Evolutionary conservation across 140 eudicot species (phyloP).

Genomic region (Bidens hawaiensis): DNA sequence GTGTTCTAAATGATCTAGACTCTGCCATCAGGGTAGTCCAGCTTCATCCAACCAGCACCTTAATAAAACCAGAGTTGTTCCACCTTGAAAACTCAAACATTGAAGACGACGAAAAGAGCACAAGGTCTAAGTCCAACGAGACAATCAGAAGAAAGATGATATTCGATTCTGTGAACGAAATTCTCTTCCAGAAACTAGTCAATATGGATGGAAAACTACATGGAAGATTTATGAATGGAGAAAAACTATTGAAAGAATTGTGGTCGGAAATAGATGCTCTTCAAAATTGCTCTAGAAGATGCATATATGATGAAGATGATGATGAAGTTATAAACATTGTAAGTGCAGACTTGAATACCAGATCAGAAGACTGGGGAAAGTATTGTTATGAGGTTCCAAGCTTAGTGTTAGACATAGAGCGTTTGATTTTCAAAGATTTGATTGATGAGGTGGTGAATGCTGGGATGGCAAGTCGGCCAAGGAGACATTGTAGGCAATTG

Average conservation of each 20-base stretch:
- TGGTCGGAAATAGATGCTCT: slow-evolving; percentile 52
- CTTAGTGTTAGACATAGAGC: slow-evolving; percentile 79
- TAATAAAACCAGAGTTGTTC: slow-evolving; percentile 65
- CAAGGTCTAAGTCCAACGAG: slow-evolving; percentile 23
- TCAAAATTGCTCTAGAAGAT: slow-evolving; percentile 31
- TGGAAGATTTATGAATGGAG: slow-evolving; percentile 30
- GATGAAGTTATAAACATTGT: slow-evolving; percentile 49
- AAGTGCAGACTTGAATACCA: slow-evolving; percentile 51
- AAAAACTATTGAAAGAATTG: slow-evolving; percentile 50
- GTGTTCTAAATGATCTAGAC: slow-evolving; percentile 44
- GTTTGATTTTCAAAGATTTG: slow-evolving; percentile 79
- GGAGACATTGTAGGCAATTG: slow-evolving; percentile 44
- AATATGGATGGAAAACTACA: slow-evolving; percentile 23
- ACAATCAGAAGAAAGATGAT: slow-evolving; percentile 47
- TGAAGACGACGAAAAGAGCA: slow-evolving; percentile 11
- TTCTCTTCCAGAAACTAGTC: slow-evolving; percentile 44
- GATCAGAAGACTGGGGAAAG: slow-evolving; percentile 48
- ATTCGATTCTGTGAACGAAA: slow-evolving; percentile 77
- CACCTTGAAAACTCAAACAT: slow-evolving; percentile 45
- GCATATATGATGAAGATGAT: slow-evolving; percentile 45
- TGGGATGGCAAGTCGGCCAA: slow-evolving; percentile 25
- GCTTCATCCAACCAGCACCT: slow-evolving; percentile 41
- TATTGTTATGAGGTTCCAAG: slow-evolving; percentile 46
- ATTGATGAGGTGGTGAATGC: slow-evolving; percentile 62
- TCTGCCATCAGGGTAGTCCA: slow-evolving; percentile 31